These are phyloP conservation scores for Fusarium sacchari DNA, from an alignment of 2,329 filamentous ascomycete species.

Conservation along the genomic window DNA sequence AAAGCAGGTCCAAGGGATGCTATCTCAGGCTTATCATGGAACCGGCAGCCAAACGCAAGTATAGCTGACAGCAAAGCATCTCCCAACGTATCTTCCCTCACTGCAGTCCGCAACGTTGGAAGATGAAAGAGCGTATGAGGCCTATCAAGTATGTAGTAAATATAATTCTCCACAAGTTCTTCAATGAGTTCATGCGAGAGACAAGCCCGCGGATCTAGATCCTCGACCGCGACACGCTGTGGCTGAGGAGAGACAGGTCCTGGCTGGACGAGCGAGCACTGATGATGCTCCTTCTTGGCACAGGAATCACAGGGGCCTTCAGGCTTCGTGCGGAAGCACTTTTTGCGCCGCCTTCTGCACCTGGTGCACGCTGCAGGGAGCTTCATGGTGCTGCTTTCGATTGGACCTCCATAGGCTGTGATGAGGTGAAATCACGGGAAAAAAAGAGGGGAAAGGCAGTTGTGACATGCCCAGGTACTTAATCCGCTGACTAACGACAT, in stretches of 20 bases:
- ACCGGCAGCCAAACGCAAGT: conserved; percentile 3
- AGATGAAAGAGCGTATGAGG: conserved; percentile 3
- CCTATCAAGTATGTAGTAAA: conserved; percentile 10
- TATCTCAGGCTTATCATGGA: neutral
- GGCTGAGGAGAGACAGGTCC: neutral
- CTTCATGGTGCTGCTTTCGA: neutral
- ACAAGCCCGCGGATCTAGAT: neutral
- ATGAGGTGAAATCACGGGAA: neutral
- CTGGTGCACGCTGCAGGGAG: conserved; percentile 1
- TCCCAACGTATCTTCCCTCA: neutral
- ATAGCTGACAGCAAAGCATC: conserved; percentile 3
- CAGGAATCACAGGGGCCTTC: conserved; percentile 1
- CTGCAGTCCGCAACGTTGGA: neutral
- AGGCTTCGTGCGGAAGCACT: conserved; percentile 3
- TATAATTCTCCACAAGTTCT: conserved; percentile 9
- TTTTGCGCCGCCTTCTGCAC: conserved; percentile 10
- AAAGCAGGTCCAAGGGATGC: neutral
- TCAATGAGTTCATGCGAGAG: conserved; percentile 12
- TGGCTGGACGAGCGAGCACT: conserved; percentile 6
- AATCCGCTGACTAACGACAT: neutral
- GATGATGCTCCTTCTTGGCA: neutral
- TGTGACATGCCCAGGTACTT: neutral
- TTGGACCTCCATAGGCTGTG: neutral
- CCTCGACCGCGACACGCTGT: neutral
- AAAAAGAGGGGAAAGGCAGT: neutral